Evolutionary conservation across 345 rosid species (phyloP).

Genomic region (Salix caprea): DNA sequence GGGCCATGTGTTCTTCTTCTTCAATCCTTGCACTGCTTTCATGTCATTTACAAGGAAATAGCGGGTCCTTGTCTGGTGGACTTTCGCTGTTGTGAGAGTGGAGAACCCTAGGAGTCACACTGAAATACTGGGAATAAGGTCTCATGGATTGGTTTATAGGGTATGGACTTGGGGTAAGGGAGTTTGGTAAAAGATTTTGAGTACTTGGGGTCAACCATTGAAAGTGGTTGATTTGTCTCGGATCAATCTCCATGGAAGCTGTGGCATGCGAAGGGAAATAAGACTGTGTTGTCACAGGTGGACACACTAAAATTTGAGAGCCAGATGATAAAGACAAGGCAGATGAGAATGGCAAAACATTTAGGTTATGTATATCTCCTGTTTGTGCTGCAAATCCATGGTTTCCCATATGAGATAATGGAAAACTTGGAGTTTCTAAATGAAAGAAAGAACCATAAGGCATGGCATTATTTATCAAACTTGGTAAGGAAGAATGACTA

Average conservation of each 20-base stretch:
- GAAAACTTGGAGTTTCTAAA: conserved; percentile 43
- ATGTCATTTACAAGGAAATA: conserved; percentile 26
- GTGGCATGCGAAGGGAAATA: conserved; percentile 13
- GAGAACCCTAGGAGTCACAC: conserved; percentile 27
- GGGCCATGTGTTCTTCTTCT: background rate
- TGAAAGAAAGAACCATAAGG: conserved; percentile 38
- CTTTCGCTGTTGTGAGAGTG: conserved; percentile 22
- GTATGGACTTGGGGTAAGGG: conserved; percentile 13
- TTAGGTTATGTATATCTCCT: conserved; percentile 33
- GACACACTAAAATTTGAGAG: conserved; percentile 47
- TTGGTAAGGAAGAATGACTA: conserved; percentile 12
- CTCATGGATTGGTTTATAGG: conserved; percentile 23
- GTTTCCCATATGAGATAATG: conserved; percentile 27
- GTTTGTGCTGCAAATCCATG: conserved; percentile 29
- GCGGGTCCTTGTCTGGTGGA: conserved; percentile 21
- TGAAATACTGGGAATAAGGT: conserved; percentile 21
- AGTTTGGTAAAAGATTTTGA: conserved; percentile 23
- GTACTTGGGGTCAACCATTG: conserved; percentile 43
- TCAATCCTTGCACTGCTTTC: background rate
- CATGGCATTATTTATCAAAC: conserved; percentile 18
- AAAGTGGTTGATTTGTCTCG: conserved; percentile 42
- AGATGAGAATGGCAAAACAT: conserved; percentile 50
- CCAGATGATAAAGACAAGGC: conserved; percentile 39
- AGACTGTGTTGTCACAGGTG: conserved; percentile 16
- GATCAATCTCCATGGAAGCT: conserved; percentile 12